A percentile compares a stretch with the other conserved stretches of the same genome.
These are phyloP conservation scores for Zarea fungicola DNA, from an alignment of 2,329 filamentous ascomycete species.

Conservation along the genomic window DNA sequence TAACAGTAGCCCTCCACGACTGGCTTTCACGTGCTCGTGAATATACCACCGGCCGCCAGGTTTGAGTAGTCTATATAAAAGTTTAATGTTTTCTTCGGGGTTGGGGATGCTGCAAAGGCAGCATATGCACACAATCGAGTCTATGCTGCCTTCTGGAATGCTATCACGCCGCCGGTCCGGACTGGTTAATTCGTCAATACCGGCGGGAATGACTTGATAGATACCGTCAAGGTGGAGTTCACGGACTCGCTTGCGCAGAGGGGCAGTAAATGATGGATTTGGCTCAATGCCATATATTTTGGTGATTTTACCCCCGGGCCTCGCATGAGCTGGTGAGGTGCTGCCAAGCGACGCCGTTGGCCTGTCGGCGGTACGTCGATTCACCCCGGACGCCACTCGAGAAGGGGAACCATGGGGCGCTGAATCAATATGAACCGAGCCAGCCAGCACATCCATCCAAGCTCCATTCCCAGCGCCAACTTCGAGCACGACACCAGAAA, in stretches of 20 bases:
- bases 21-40: conserved; percentile 53
- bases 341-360: conserved; percentile 13
- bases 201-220: conserved; percentile 59
- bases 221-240: conserved; percentile 48
- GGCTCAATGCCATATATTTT: conserved; percentile 62
- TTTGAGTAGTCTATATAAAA: conserved; percentile 54
- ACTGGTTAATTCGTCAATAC: conserved; percentile 52
- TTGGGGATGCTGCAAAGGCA: conserved; percentile 61
- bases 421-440: conserved; percentile 16
- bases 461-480: conserved; percentile 57
- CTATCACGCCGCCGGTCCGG: conserved; percentile 37
- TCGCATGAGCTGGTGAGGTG: conserved; percentile 22
- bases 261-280: conserved; percentile 47
- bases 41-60: conserved; percentile 59
- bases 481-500: conserved; percentile 53
- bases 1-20: conserved; percentile 35
- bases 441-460: conserved; percentile 52
- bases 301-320: conserved; percentile 26
- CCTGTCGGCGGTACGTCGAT: too few species aligned
- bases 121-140: conserved; percentile 56
- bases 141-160: conserved; percentile 47
- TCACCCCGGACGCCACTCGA: too few species aligned
- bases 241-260: conserved; percentile 41
- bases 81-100: conserved; percentile 48
- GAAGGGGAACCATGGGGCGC: too few species aligned